Percentiles rank a stretch among this genome's conserved stretches.
Conservation (phyloP, 2,329 filamentous ascomycete genomes). For the Verticillium dahliae region DNA sequence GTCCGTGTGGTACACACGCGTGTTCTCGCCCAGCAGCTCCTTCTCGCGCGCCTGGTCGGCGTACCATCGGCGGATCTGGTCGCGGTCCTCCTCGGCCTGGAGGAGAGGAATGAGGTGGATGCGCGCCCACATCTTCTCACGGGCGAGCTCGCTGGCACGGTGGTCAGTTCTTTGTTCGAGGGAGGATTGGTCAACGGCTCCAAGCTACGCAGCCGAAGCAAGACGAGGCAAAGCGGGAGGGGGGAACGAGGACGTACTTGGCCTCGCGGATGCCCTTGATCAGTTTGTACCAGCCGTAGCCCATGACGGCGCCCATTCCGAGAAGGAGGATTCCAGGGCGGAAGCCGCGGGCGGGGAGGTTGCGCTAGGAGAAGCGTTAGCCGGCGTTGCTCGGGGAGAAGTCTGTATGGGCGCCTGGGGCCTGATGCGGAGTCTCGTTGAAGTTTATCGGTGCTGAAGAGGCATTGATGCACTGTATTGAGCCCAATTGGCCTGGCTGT, state of each 20-base stretch:
- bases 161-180: background rate
- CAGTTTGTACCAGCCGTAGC: conserved; percentile 84
- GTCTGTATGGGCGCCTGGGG: background rate
- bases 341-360: conserved; percentile 87
- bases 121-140: conserved; percentile 97
- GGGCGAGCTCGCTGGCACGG: conserved; percentile 71
- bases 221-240: conserved; percentile 1
- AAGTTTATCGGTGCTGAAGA: background rate
- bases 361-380: conserved; percentile 54
- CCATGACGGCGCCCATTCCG: conserved; percentile 72
- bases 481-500: background rate
- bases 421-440: background rate
- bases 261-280: conserved; percentile 81
- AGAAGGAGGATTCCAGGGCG: conserved; percentile 72
- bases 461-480: background rate
- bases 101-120: conserved; percentile 91
- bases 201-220: background rate
- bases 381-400: background rate
- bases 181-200: background rate
- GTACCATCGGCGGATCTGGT: conserved; percentile 79
- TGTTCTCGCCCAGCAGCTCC: conserved; percentile 77
- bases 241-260: conserved; percentile 58
- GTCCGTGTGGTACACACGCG: conserved; percentile 81
- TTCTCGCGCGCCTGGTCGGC: conserved; percentile 88
- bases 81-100: conserved; percentile 94